Percentiles rank a stretch among this genome's conserved stretches.
Conservation (phyloP, 2,329 filamentous ascomycete species). For the Pestalotiopsis sp. region DNA sequence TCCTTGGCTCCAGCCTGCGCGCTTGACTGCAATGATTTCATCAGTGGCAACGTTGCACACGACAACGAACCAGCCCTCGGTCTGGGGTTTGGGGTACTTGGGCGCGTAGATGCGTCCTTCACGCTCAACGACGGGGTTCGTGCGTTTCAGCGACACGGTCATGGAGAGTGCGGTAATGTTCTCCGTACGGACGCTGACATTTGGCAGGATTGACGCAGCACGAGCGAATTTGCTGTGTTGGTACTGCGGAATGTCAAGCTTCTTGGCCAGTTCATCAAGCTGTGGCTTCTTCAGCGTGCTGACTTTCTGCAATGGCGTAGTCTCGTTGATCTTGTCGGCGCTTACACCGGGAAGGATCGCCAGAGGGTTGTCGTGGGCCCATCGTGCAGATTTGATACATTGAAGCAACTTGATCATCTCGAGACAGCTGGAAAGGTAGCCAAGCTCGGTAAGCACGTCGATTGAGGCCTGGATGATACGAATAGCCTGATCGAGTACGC, state of each 20-base stretch:
- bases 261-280: conserved; percentile 45
- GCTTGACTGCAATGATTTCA: conserved; percentile 84
- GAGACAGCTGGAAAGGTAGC: conserved; percentile 74
- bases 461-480: conserved; percentile 96
- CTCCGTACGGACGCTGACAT: conserved; percentile 64
- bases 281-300: conserved; percentile 25
- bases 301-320: conserved; percentile 41
- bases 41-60: conserved; percentile 69
- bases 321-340: conserved; percentile 40
- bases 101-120: conserved; percentile 84
- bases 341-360: conserved; percentile 79
- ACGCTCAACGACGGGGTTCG: conserved; percentile 65
- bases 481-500: conserved; percentile 91
- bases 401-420: conserved; percentile 87
- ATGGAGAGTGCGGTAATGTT: conserved; percentile 66
- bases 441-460: conserved; percentile 90
- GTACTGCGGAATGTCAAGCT: conserved; percentile 50
- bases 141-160: conserved; percentile 64
- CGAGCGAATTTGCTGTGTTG: conserved; percentile 55
- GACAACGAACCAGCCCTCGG: conserved; percentile 88
- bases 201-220: conserved; percentile 68
- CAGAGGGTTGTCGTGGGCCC: conserved; percentile 80
- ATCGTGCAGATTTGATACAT: conserved; percentile 88
- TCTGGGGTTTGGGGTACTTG: conserved; percentile 90
- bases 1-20: conserved; percentile 69